Evolutionary conservation across 2,329 filamentous ascomycete species (phyloP), one percentile per base, ranked within the genome.

Genomic region (Cladosporium sphaerospermum): DNA sequence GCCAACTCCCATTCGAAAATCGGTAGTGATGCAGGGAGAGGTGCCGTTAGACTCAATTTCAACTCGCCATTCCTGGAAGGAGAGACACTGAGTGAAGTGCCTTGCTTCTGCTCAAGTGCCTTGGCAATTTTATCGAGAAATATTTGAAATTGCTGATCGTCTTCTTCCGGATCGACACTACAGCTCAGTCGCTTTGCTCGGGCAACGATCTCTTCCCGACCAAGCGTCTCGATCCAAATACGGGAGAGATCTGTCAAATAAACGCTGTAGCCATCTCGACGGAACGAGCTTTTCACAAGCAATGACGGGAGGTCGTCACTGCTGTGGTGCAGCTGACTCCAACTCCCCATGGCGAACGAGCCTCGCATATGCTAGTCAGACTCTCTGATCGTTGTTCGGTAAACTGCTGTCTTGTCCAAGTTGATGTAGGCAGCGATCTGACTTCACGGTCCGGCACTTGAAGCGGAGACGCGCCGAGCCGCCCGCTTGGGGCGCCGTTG

Each of bases 81-180:
- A 58, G 65, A 45, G 69, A 69, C n/a, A 63, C 60, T 53, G 59
- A 65, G 14, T 4, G 59, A 64, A 2, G 70, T 68, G 46, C 61
- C 71, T 9, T 71, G 62, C 56, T 69, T 68, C 45, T 65, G 64
- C 2, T 67, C 64, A 4, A 80, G 54, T 58, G 73, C 72, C 74
- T 78, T 63, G 45, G 73, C 69, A 14, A 92, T 72, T 61, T 85
- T 84, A 18, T 79, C 75, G 11, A 91, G 72, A 48, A 92, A 81
- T 47, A 83, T 82, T 23, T 71, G 66, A 70, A 88, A 81, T 62
- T 92, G 87, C 47, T 82, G 79, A 0, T 76, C 73, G 55, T 85
- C 84, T 59, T 86, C 83, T 64, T 79, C 83, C 1, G 88, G 83
- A 64, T 92, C 86, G 56, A 92, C 89, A 56, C 80, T 83, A 13